A percentile compares a stretch with the other conserved stretches of the same genome.
These are phyloP conservation scores for Penicillium expansum DNA, from an alignment of 2,329 filamentous ascomycete species.

Conservation along the genomic window DNA sequence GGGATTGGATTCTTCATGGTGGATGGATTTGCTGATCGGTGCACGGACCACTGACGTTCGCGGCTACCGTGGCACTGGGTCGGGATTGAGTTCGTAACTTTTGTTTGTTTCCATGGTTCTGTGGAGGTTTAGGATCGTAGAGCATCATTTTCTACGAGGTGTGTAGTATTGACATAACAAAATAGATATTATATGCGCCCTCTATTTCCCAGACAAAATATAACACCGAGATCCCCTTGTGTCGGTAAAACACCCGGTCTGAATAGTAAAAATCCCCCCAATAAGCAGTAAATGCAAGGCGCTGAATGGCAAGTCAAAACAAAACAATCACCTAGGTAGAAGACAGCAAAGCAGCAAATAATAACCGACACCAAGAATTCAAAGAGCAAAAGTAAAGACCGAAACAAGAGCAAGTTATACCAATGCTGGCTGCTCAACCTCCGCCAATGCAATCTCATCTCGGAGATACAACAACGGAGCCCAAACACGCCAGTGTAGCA, in stretches of 20 bases:
- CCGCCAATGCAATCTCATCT: conserved; percentile 24
- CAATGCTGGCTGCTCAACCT: conserved; percentile 11
- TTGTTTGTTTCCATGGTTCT: not conserved
- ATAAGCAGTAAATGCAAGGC: conserved; percentile 10
- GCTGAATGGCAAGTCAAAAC: conserved; percentile 21
- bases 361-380: not conserved
- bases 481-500: conserved; percentile 92
- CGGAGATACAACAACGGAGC: conserved; percentile 65
- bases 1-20: not conserved
- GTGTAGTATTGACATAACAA: too few species aligned
- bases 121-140: not conserved
- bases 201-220: conserved; percentile 5
- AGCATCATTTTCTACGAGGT: not conserved
- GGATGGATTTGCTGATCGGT: conserved; percentile 6
- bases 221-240: conserved; percentile 4
- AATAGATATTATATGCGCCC: conserved; percentile 1
- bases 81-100: not conserved
- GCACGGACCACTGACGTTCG: conserved; percentile 12
- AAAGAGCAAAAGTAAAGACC: not conserved
- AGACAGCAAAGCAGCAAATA: not conserved
- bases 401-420: conserved; percentile 9
- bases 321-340: not conserved
- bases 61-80: not conserved
- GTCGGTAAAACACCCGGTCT: not conserved
- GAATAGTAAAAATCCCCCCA: not conserved